phyloP scores from a whole-genome alignment of 2,329 filamentous ascomycete genomes.

The Bretziella fagacearum region DNA sequence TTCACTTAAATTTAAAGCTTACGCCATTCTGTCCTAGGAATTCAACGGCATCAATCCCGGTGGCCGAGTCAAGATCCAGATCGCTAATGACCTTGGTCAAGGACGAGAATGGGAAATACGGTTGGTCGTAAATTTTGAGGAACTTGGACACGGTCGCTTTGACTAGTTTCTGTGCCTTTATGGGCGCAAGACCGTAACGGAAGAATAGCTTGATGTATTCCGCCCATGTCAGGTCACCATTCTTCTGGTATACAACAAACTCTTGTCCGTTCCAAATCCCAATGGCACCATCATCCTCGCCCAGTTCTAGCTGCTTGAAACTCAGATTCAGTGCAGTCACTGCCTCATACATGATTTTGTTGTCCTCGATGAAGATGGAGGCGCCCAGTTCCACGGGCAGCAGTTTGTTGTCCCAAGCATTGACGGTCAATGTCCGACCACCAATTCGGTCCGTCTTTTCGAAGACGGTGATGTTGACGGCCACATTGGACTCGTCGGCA shows the following conservation, averaged over 20 bases:
- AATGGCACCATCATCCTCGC: conserved; percentile 29
- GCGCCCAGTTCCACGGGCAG: conserved; percentile 73
- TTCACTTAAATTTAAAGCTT: too few relatives aligned
- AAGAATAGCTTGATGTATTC: conserved; percentile 62
- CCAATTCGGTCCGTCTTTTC: conserved; percentile 65
- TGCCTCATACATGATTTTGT: conserved; percentile 65
- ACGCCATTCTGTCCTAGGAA: conserved; percentile 50
- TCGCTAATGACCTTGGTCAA: conserved; percentile 51
- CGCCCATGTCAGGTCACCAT: conserved; percentile 50
- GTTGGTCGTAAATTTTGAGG: conserved; percentile 60
- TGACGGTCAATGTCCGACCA: conserved; percentile 71
- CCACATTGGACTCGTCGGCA: conserved; percentile 40
- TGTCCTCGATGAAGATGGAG: conserved; percentile 77
- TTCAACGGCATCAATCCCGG: conserved; percentile 54
- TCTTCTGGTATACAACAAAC: conserved; percentile 27
- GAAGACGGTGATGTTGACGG: conserved; percentile 70
- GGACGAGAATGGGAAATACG: conserved; percentile 69
- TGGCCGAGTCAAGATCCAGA: conserved; percentile 48
- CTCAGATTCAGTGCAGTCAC: conserved; percentile 53
- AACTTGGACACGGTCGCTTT: conserved; percentile 56
- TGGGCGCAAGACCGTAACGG: conserved; percentile 68
- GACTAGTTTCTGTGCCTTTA: conserved; percentile 56
- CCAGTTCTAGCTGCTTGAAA: conserved; percentile 28
- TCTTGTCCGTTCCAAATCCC: conserved; percentile 69
- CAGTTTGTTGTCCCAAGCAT: conserved; percentile 50